These are phyloP conservation scores for Umbelopsis isabellina DNA, from an alignment of 192 early-diverging fungal genomes.

Conservation along the genomic window DNA sequence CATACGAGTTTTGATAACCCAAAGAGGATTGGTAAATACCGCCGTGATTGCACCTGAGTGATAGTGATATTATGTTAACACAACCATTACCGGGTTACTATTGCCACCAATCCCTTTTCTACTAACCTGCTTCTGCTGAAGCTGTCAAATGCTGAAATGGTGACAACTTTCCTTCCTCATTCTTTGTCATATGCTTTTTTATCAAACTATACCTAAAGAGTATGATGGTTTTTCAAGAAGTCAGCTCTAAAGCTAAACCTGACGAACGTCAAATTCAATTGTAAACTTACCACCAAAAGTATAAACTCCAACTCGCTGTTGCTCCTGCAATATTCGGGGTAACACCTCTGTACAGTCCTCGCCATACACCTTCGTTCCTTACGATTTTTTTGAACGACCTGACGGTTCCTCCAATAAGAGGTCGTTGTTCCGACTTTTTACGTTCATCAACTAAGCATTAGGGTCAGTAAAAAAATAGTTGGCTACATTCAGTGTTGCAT, in stretches of 20 bases:
- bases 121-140: constrained; percentile 72
- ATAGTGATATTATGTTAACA: neutral
- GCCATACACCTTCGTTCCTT: constrained; percentile 58
- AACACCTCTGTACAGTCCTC: constrained; percentile 91
- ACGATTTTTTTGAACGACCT: constrained; percentile 64
- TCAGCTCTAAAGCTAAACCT: too few species aligned
- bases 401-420: constrained; percentile 66
- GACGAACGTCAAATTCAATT: too few species aligned
- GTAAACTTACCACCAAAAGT: constrained; percentile 85
- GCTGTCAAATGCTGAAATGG: constrained; percentile 81
- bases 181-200: constrained; percentile 66
- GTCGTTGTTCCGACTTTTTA: constrained; percentile 39
- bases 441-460: constrained; percentile 52
- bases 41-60: constrained; percentile 64
- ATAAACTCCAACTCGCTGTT: constrained; percentile 94
- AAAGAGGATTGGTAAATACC: constrained; percentile 77
- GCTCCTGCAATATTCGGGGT: constrained; percentile 89
- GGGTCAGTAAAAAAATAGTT: neutral
- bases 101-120: neutral
- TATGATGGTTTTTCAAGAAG: neutral
- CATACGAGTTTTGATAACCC: constrained; percentile 87
- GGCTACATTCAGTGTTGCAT: neutral
- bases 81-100: neutral
- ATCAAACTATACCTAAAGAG: constrained; percentile 59
- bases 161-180: constrained; percentile 58